phyloP scores from a whole-genome alignment of 495 filamentous ascomycete species.

The Aspergillus hancockii region DNA sequence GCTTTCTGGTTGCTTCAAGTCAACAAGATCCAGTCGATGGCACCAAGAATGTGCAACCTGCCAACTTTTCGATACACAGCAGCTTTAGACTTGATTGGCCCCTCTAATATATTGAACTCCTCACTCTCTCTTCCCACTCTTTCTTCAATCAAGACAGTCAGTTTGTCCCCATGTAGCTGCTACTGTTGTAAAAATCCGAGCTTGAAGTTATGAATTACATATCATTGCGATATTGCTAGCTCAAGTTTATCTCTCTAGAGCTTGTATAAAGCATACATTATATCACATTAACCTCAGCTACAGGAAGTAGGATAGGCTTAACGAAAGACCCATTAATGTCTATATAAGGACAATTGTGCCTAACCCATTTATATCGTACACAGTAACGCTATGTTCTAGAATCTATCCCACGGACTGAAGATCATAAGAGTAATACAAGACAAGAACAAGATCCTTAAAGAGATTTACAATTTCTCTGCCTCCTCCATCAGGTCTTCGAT shows the following conservation, averaged over 20 bases:
- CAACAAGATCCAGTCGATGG: not conserved
- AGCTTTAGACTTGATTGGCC: not conserved
- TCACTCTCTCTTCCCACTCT: not conserved
- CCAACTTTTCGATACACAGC: not conserved
- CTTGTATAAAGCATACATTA: too few relatives aligned
- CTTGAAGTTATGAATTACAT: too few relatives aligned
- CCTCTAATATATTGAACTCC: not conserved
- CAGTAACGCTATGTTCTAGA: not conserved
- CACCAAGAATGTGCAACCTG: not conserved
- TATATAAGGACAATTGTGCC: not conserved
- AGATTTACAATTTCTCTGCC: conserved; percentile 66
- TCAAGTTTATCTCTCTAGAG: too few relatives aligned
- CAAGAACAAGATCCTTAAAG: conserved; percentile 9
- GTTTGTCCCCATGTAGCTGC: too few relatives aligned
- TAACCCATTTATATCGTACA: not conserved
- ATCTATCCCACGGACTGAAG: not conserved
- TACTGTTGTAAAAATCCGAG: too few relatives aligned
- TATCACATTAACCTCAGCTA: too few relatives aligned
- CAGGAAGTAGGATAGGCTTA: too few relatives aligned
- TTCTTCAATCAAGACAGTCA: too few relatives aligned
- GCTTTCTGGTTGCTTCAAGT: not conserved
- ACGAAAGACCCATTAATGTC: too few relatives aligned
- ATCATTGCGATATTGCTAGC: too few relatives aligned
- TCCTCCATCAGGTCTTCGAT: conserved; percentile 84
- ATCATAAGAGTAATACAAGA: conserved; percentile 11